Evolutionary conservation across 495 filamentous ascomycete genomes (phyloP), one percentile per base, ranked within the genome.

Genomic region (Glonium stellatum): DNA sequence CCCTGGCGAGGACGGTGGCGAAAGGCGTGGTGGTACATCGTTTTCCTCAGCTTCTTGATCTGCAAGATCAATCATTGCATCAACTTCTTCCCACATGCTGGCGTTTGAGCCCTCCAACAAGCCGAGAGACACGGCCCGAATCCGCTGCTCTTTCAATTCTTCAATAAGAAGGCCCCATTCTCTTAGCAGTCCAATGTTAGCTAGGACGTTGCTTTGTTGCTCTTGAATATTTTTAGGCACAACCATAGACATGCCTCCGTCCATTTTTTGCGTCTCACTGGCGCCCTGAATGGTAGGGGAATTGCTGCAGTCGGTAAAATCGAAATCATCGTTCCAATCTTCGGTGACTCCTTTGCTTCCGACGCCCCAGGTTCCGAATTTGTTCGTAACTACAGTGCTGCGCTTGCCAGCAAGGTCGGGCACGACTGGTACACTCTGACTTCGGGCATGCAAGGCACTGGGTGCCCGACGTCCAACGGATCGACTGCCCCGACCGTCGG

Each of bases 351-450:
- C 89, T 69, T 95, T 96, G 60, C 83, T 86, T 8, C 90, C 87
- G 50, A 92, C 71, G 1, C 88, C 88, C 90, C 90, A 95, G 1
- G 90, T 91, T 47, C 90, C 89, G 66, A 92, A 93, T 65, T 95
- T 95, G 22, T 86, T 83, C 19, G 84, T 82, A 46, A 72, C 55
- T 71, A 75, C 72, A 76, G 80, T 78, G 79, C 70, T 73, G 75
- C 70, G 74, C 80, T 80, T 77, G 13, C 85, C 83, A 64, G 76
- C 73, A 59, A 73, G 60, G 18, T 93, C 90, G 41, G 84, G 83
- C 2, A 88, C 84, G 15, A 93, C 82, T 0, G 93, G 93, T n/a
- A 98, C 91, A 71, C 93, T 98, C 68, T 96, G 91, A 68, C 93
- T 97, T 50, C 93, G 85, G 48, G 95, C 78, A 70, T 97, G 93